These are phyloP conservation scores for Paramecium sonneborni DNA, from an alignment of 73 alveolate genomes.

Conservation along the genomic window DNA sequence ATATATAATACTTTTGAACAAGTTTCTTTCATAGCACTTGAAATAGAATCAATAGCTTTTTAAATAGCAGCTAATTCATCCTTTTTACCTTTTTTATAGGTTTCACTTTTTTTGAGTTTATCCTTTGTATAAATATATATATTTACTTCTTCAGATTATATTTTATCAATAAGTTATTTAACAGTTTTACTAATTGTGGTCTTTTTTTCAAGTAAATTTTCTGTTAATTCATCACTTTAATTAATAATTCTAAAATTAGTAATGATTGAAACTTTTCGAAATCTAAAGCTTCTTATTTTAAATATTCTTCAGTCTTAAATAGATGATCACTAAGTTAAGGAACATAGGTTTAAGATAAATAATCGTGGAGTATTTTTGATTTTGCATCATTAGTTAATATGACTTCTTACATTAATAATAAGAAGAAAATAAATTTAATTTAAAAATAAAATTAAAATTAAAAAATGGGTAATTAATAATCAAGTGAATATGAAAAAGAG, in stretches of 20 bases:
- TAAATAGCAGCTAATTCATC: slow-evolving; percentile 48
- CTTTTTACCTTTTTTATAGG: slow-evolving; percentile 45
- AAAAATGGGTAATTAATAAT: slow-evolving; percentile 10
- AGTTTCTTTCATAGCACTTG: slow-evolving; percentile 50
- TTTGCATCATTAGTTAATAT: background rate
- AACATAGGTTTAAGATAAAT: background rate
- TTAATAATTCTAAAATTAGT: background rate
- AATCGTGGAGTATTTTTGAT: slow-evolving; percentile 41
- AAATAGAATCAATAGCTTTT: slow-evolving; percentile 52
- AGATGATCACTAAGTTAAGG: slow-evolving; percentile 30
- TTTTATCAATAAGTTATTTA: background rate
- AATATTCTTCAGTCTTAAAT: background rate
- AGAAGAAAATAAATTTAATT: background rate
- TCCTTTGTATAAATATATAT: background rate
- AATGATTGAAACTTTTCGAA: background rate
- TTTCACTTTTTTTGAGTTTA: background rate
- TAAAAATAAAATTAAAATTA: background rate
- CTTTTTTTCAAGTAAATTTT: background rate
- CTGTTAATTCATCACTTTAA: slow-evolving; percentile 13
- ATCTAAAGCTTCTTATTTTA: background rate
- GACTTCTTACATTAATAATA: slow-evolving; percentile 4
- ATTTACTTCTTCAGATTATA: background rate
- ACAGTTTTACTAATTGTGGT: background rate
- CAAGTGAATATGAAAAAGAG: background rate
- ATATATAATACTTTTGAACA: background rate